A percentile compares a stretch with the other conserved stretches of the same genome.
These are phyloP conservation scores for Phytophthora macrochlamydospora DNA, from an alignment of 352 stramenopile genomes.

Conservation along the genomic window DNA sequence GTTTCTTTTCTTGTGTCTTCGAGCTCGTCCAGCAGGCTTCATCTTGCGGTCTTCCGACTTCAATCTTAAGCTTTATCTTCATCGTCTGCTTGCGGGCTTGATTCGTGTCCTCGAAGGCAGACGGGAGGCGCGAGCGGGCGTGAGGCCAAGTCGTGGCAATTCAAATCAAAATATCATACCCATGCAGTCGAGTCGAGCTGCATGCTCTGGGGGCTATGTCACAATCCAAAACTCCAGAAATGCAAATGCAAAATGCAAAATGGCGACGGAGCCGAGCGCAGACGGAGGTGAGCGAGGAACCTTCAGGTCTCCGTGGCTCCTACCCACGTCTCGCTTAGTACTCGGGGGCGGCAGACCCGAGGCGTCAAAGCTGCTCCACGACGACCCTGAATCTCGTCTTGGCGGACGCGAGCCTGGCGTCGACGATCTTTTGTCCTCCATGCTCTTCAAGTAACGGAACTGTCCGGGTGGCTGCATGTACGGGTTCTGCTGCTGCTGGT, in stretches of 20 bases:
- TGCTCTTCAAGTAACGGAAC: slow-evolving; percentile 74
- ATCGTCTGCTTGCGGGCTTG: slow-evolving; percentile 32
- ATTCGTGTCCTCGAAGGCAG: slow-evolving; percentile 19
- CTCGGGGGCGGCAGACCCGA: slow-evolving; percentile 43
- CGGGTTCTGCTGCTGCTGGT: slow-evolving; percentile 40
- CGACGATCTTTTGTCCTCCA: slow-evolving; percentile 59
- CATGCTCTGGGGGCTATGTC: slow-evolving; percentile 37
- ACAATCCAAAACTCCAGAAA: slow-evolving; percentile 47
- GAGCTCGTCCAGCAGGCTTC: slow-evolving; percentile 14
- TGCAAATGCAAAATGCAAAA: slow-evolving; percentile 52
- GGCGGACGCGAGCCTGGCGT: slow-evolving; percentile 35
- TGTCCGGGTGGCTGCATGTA: slow-evolving; percentile 42
- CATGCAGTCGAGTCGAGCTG: slow-evolving; percentile 40
- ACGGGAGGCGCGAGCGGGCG: slow-evolving; percentile 24
- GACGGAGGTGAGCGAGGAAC: slow-evolving; percentile 15
- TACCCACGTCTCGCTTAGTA: slow-evolving; percentile 26
- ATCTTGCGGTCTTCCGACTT: slow-evolving; percentile 25
- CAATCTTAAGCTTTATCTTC: slow-evolving; percentile 41
- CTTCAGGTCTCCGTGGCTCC: slow-evolving; percentile 1
- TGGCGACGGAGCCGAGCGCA: slow-evolving; percentile 16
- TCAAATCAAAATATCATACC: slow-evolving; percentile 42
- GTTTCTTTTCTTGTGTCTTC: slow-evolving; percentile 24
- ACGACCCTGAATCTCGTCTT: slow-evolving; percentile 61
- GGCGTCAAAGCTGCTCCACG: slow-evolving; percentile 58
- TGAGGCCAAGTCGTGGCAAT: slow-evolving; percentile 36